Percentiles rank a stretch among this genome's conserved stretches.
Conservation (phyloP, 257 asterid species). For the Scutellaria minor region DNA sequence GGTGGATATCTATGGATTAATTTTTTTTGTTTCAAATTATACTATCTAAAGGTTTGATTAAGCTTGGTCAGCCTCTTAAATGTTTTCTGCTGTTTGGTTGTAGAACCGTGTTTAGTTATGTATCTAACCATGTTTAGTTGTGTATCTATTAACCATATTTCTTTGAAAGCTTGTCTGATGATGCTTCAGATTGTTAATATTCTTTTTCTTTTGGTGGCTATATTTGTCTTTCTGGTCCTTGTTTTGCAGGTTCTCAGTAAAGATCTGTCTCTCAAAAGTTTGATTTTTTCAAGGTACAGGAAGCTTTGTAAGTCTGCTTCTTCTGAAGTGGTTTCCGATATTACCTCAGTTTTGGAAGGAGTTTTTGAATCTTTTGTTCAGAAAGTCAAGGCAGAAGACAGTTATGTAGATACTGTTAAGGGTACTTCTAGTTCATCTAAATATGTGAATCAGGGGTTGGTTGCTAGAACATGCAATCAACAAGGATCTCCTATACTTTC, state of each 20-base stretch:
- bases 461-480: conserved; percentile 50
- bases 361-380: conserved; percentile 63
- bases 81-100: conserved; percentile 21
- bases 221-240: conserved; percentile 33
- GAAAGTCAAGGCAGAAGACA: conserved; percentile 56
- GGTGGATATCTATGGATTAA: conserved; percentile 5
- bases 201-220: conserved; percentile 29
- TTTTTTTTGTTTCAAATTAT: not conserved
- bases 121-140: conserved; percentile 15
- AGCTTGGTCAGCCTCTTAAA: conserved; percentile 21
- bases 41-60: not conserved
- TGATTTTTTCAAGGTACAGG: conserved; percentile 71
- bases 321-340: conserved; percentile 63
- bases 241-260: conserved; percentile 71
- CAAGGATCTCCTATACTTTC: conserved; percentile 59
- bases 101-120: conserved; percentile 19
- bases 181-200: conserved; percentile 28
- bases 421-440: conserved; percentile 51
- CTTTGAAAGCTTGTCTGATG: conserved; percentile 20
- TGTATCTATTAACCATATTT: conserved; percentile 11
- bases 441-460: conserved; percentile 47
- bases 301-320: conserved; percentile 67
- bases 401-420: conserved; percentile 47
- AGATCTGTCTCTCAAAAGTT: conserved; percentile 59
- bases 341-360: conserved; percentile 66